Conservation (phyloP, 2,329 filamentous ascomycete species). For the Fusarium virguliforme region DNA sequence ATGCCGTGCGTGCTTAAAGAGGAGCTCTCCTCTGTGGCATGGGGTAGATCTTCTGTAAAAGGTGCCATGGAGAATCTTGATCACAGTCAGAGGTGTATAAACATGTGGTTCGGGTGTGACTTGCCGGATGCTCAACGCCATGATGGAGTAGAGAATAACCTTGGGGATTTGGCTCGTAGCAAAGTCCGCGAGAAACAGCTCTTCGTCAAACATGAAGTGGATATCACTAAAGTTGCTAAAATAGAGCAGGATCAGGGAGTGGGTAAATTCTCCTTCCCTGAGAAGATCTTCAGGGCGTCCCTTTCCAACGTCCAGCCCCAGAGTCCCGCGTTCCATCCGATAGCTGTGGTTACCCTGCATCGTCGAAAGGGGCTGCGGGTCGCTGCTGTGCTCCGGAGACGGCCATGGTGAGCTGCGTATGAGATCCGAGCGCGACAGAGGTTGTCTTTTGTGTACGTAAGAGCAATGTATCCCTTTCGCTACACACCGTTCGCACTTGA, state of each 20-base stretch:
- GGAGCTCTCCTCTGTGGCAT: conserved; percentile 1
- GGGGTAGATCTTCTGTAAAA: conserved; percentile 4
- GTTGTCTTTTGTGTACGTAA: background rate
- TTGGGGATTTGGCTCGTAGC: conserved; percentile 19
- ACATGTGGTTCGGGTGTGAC: background rate
- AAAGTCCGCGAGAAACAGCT: conserved; percentile 21
- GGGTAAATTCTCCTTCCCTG: conserved; percentile 27
- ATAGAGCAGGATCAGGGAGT: conserved; percentile 26
- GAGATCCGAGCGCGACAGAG: background rate
- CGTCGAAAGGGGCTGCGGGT: background rate
- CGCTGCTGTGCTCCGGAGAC: background rate
- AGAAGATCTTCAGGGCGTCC: conserved; percentile 26
- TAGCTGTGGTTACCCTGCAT: conserved; percentile 6
- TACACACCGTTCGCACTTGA: background rate
- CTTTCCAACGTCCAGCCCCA: conserved; percentile 18
- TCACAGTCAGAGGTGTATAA: background rate
- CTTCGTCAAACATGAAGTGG: conserved; percentile 32
- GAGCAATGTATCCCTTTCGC: background rate
- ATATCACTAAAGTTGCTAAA: conserved; percentile 33
- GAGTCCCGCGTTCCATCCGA: conserved; percentile 20
- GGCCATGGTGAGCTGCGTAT: background rate
- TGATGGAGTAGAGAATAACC: conserved; percentile 5
- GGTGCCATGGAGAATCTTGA: conserved; percentile 1
- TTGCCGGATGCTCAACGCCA: conserved; percentile 5
- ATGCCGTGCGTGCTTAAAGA: background rate